Base-by-base conservation (phyloP, 1,284 basidiomycete genomes). In the Pseudomicrostroma phylloplanum region DNA sequence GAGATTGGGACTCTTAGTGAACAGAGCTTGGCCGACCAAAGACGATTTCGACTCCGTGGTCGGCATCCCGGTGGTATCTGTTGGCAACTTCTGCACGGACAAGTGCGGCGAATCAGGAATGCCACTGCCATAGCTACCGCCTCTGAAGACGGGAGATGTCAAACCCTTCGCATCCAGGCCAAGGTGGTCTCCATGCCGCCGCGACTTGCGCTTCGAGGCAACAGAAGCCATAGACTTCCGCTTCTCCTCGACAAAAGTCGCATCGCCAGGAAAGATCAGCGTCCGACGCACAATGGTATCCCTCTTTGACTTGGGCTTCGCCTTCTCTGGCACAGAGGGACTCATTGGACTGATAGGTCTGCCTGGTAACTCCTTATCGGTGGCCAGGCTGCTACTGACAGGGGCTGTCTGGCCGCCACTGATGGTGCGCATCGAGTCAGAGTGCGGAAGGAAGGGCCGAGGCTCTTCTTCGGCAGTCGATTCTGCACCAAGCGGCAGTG, bases 211-310 rank as follows among this genome's bases (percentile, higher is more conserved):
- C 40, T 49, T 61, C 7, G 70, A 69, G 12, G 51, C 55, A 6
- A 58, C 56, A 13, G 69, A 66, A 26, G 21, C 25, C 21, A 54
- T 21, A 25, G 21, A 26, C 21, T 25, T 19, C 6, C 51, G 6
- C 25, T 54, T 21, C 51, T 54, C 51, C 6, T 54, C 51, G 6
- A 21, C 15, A 26, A 26, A 21, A 19, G 51, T 25, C 13, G 51
- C 51, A 23, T 54, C 51, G 8, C 68, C 59, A 6, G 73, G 70
- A 48, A 75, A 67, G 59, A 75, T 75, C 66, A 75, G 67, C 51
- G 73, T 75, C 11, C 73, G 46, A 8, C 73, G 70, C 11, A 75
- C 67, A 46, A 75, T 67, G 13, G 73, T 75, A 60, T 75, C 66
- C 2, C 73, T 63, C 21, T 67, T 59, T 13, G 70, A 71, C 55